A percentile compares a stretch with the other conserved stretches of the same genome.
These are phyloP conservation scores for Cladosporium sp. DNA, from an alignment of 2,329 filamentous ascomycete genomes.

Conservation along the genomic window DNA sequence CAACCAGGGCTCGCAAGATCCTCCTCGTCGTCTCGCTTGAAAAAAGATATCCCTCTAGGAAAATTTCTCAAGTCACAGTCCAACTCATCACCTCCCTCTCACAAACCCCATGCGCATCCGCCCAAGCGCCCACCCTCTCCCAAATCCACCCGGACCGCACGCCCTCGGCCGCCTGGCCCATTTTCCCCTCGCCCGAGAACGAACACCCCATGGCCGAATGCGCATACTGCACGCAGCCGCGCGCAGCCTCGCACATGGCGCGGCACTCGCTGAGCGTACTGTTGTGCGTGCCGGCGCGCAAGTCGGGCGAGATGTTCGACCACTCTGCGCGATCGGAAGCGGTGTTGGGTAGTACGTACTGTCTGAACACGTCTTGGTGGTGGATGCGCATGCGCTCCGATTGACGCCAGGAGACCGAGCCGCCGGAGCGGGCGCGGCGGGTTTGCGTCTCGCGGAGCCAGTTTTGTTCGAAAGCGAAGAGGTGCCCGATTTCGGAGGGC, in stretches of 20 bases:
- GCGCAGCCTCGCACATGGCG: conserved; percentile 18
- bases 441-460: conserved; percentile 10
- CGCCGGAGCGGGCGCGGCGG: not conserved
- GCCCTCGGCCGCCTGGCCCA: conserved; percentile 17
- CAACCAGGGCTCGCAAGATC: no score
- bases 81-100: conserved; percentile 5
- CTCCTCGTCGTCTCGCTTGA: no score
- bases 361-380: conserved; percentile 28
- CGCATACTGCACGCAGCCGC: conserved; percentile 25
- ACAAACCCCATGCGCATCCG: conserved; percentile 4
- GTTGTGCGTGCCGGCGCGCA: conserved; percentile 15
- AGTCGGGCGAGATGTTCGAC: conserved; percentile 24
- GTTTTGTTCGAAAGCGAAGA: conserved; percentile 20
- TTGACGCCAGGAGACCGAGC: conserved; percentile 2
- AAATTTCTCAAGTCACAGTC: conserved; percentile 1
- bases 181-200: conserved; percentile 15
- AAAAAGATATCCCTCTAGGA: no score
- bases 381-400: conserved; percentile 13
- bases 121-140: conserved; percentile 19
- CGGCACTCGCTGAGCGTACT: conserved; percentile 21
- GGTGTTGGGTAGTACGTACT: conserved; percentile 24
- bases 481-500: conserved; percentile 14
- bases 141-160: conserved; percentile 23
- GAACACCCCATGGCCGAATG: conserved; percentile 20
- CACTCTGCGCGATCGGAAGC: conserved; percentile 19